Evolutionary conservation across 305 asterid genomes (phyloP).

Genomic region (Fraxinus platypoda): DNA sequence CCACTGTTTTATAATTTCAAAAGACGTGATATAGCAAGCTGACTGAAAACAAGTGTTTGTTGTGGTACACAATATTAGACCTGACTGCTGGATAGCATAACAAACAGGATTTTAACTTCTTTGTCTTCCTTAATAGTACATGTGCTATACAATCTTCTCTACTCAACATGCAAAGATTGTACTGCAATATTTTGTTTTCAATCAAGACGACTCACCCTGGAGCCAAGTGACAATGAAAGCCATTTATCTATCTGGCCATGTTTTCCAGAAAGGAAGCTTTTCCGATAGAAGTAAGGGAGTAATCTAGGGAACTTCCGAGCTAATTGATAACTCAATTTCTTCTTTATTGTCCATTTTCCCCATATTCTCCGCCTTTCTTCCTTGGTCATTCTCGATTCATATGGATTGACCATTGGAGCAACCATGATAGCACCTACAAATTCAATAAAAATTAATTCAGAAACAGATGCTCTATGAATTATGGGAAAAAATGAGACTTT

Average conservation of each 20-base stretch:
- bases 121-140: neutral
- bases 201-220: slow-evolving; percentile 50
- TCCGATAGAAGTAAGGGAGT: slow-evolving; percentile 64
- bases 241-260: slow-evolving; percentile 61
- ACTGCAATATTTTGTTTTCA: slow-evolving; percentile 6
- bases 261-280: slow-evolving; percentile 82
- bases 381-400: slow-evolving; percentile 73
- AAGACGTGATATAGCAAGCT: neutral
- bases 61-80: neutral
- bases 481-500: neutral
- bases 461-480: neutral
- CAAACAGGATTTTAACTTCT: neutral
- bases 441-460: slow-evolving; percentile 17
- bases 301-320: slow-evolving; percentile 72
- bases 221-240: slow-evolving; percentile 68
- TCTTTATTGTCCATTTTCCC: slow-evolving; percentile 68
- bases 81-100: neutral
- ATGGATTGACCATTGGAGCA: slow-evolving; percentile 91
- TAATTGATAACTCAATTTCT: slow-evolving; percentile 57
- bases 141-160: neutral
- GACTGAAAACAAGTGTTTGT: neutral
- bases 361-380: slow-evolving; percentile 75
- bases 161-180: neutral
- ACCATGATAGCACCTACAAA: slow-evolving; percentile 83
- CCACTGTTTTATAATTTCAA: neutral